Conservation (phyloP, 2,329 filamentous ascomycete species). For the Waltergamsia citrina region DNA sequence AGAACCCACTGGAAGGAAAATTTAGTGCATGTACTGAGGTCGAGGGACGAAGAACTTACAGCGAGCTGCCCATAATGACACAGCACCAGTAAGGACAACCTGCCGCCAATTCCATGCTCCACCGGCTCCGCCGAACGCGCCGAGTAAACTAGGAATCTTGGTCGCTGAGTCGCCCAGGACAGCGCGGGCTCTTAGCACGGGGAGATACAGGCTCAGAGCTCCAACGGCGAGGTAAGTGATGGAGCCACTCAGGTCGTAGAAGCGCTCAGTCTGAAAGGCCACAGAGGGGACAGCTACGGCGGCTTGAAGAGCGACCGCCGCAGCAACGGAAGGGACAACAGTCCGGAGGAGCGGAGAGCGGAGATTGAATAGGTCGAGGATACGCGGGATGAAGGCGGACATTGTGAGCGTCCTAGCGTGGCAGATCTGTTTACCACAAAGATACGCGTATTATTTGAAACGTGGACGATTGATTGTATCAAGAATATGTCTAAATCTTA, state of each 20-base stretch:
- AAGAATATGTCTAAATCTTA: no score
- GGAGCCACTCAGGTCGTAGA: slow-evolving; percentile 60
- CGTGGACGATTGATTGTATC: no score
- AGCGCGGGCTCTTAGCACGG: slow-evolving; percentile 43
- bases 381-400: slow-evolving; percentile 26
- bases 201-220: slow-evolving; percentile 51
- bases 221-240: slow-evolving; percentile 58
- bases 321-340: slow-evolving; percentile 49
- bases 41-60: slow-evolving; percentile 29
- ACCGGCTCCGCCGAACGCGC: slow-evolving; percentile 29
- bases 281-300: slow-evolving; percentile 55
- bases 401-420: no score
- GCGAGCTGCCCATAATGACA: slow-evolving; percentile 48
- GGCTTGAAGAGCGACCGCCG: slow-evolving; percentile 54
- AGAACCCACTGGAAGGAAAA: slow-evolving; percentile 39
- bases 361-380: slow-evolving; percentile 54
- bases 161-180: slow-evolving; percentile 31
- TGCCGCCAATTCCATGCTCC: slow-evolving; percentile 51
- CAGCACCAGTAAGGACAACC: slow-evolving; percentile 26
- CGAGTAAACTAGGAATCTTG: slow-evolving; percentile 33
- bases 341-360: slow-evolving; percentile 52
- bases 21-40: not conserved
- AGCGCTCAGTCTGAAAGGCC: slow-evolving; percentile 49
- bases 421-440: no score
- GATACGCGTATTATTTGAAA: no score